Conservation (phyloP, 2,329 filamentous ascomycete genomes). For the Ceratocystis harringtonii region DNA sequence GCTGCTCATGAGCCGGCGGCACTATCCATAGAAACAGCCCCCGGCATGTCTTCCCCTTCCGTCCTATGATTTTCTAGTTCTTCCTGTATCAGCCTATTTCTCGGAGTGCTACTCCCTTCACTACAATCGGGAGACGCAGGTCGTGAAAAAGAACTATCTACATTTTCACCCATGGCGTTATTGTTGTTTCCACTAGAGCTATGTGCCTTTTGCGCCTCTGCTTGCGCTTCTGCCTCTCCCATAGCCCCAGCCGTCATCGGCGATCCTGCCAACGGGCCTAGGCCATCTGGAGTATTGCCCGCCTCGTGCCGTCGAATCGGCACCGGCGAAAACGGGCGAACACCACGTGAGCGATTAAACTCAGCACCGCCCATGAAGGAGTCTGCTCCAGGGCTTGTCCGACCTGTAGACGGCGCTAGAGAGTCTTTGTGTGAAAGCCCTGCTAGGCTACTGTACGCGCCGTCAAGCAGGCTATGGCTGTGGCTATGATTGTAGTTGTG, state of each 20-base stretch:
- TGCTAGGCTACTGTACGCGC: background rate
- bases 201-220: background rate
- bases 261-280: slow-evolving; percentile 1
- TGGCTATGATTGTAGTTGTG: background rate
- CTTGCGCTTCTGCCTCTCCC: no score
- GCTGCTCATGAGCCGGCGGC: no score
- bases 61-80: no score
- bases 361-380: slow-evolving; percentile 40
- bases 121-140: no score
- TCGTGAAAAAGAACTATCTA: no score
- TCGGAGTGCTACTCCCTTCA: no score
- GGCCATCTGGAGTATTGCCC: background rate
- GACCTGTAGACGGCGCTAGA: background rate
- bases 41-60: no score
- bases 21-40: no score
- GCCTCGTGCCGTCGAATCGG: slow-evolving; percentile 21
- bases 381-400: slow-evolving; percentile 26
- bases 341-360: slow-evolving; percentile 34
- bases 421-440: background rate
- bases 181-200: no score
- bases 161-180: no score
- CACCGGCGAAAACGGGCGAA: slow-evolving; percentile 46
- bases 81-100: no score
- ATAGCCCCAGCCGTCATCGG: background rate
- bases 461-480: background rate